phyloP scores from a whole-genome alignment of 306 rosid species.

The Inga laurina region DNA sequence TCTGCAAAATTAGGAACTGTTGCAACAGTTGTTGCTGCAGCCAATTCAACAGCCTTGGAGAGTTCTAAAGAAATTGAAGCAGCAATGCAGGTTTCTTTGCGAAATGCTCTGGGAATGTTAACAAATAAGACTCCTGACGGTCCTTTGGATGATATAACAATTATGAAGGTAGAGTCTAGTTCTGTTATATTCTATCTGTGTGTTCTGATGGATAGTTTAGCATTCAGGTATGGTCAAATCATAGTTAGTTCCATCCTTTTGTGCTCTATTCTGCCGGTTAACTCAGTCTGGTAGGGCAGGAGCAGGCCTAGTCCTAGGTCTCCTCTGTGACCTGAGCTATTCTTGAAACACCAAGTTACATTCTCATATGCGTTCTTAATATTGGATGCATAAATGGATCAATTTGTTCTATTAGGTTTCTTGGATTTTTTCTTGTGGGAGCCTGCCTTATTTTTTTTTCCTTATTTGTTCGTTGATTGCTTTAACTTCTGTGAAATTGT shows the following conservation, averaged over 20 bases:
- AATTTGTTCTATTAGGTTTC: neutral
- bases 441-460: neutral
- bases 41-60: slow-evolving; percentile 89
- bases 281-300: neutral
- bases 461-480: neutral
- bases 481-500: neutral
- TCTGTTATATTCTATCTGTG: slow-evolving; percentile 26
- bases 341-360: neutral
- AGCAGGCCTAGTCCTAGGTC: neutral
- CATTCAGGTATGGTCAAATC: neutral
- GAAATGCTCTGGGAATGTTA: slow-evolving; percentile 89
- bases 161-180: slow-evolving; percentile 77
- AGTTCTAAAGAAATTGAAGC: slow-evolving; percentile 91
- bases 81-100: slow-evolving; percentile 95
- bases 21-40: slow-evolving; percentile 98
- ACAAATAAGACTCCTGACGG: slow-evolving; percentile 71
- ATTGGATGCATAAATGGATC: neutral
- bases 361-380: no score
- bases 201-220: slow-evolving; percentile 16
- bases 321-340: neutral
- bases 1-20: slow-evolving; percentile 95
- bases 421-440: neutral
- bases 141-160: slow-evolving; percentile 92
- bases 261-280: slow-evolving; percentile 1
- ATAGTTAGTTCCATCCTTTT: neutral